Base-by-base conservation (phyloP, 2,329 filamentous ascomycete genomes). In the Fonsecaea multimorphosa region DNA sequence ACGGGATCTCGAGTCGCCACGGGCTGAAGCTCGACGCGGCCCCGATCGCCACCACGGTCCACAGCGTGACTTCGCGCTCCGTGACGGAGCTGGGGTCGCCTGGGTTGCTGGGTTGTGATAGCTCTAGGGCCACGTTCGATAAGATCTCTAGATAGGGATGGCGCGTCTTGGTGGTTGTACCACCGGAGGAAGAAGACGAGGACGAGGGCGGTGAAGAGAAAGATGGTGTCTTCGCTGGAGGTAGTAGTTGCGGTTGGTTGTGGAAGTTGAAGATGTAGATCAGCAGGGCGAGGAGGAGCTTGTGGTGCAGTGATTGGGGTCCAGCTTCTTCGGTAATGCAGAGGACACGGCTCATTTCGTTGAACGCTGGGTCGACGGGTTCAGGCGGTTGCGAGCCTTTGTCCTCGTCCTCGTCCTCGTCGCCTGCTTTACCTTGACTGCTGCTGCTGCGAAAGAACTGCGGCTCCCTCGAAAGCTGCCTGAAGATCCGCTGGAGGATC, bases 191-290 rank as follows among this genome's bases (percentile, higher is more conserved):
- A 2, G 49, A 32, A 27, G 49, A 19, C 8, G 49, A 54, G 6
- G 24, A 31, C 36, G 34, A 49, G 1, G 44, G 3, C 22, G 44
- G 22, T 5, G 36, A 19, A 14, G 61, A n/a, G n/a, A n/a, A 29
- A 46, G 32, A 34, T 14, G n/a, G 12, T 8, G 56, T 24, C 53
- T 56, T 51, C 22, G 34, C 51, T 9, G 40, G 32, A 61, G 51
- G 51, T 7, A 61, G 29, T 7, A 31, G n/a, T 4, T 58, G 51
- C 49, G 65, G 61, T 24, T 64, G 58, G 44, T 68, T 62, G 53
- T 68, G 66, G 38, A 63, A 61, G 31, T 68, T 68, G 56, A 68
- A 68, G n/a, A 65, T 65, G 24, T 68, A 68, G 49, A 68, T 55
- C 19, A 65, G 34, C 32, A 68, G n/a, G 11, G 63, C 66, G 19